Evolutionary conservation across 192 early-diverging fungal genomes (phyloP).

Genomic region (Backusella tarrabulga): DNA sequence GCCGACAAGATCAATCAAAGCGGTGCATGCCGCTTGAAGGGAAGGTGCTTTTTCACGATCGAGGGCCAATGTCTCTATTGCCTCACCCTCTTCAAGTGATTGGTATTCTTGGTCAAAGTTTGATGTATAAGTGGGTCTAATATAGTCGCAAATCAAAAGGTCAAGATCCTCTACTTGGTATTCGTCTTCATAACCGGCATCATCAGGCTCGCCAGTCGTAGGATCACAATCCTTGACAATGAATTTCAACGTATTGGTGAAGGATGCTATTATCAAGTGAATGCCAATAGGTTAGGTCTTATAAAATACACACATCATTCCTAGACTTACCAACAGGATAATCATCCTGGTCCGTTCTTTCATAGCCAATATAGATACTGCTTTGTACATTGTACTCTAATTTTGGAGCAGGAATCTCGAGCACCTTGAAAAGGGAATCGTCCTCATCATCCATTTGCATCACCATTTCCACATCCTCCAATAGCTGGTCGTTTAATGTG

Average conservation of each 20-base stretch:
- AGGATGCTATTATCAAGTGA: conserved; percentile 53
- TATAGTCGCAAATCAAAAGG: conserved; percentile 82
- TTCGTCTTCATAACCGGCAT: conserved; percentile 95
- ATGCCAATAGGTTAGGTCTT: background rate
- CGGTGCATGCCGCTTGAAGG: conserved; percentile 64
- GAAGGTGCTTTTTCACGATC: conserved; percentile 69
- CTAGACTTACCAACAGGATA: conserved; percentile 54
- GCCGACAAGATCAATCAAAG: conserved; percentile 78
- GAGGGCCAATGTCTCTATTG: conserved; percentile 86
- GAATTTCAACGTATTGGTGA: conserved; percentile 86
- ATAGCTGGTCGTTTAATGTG: conserved; percentile 88
- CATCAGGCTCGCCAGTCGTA: conserved; percentile 85
- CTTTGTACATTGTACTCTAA: conserved; percentile 77
- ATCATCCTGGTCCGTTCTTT: conserved; percentile 57
- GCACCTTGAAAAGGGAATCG: conserved; percentile 57
- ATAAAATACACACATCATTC: background rate
- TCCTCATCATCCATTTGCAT: conserved; percentile 75
- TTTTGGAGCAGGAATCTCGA: conserved; percentile 69
- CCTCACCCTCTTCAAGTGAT: conserved; percentile 64
- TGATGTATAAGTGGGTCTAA: conserved; percentile 81
- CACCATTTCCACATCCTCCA: conserved; percentile 87
- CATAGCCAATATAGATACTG: conserved; percentile 84
- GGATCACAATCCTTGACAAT: conserved; percentile 96
- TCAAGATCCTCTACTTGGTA: conserved; percentile 90
- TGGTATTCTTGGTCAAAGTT: conserved; percentile 84